phyloP scores from a whole-genome alignment of 306 rosid species.

The Pterocarpus santalinus region DNA sequence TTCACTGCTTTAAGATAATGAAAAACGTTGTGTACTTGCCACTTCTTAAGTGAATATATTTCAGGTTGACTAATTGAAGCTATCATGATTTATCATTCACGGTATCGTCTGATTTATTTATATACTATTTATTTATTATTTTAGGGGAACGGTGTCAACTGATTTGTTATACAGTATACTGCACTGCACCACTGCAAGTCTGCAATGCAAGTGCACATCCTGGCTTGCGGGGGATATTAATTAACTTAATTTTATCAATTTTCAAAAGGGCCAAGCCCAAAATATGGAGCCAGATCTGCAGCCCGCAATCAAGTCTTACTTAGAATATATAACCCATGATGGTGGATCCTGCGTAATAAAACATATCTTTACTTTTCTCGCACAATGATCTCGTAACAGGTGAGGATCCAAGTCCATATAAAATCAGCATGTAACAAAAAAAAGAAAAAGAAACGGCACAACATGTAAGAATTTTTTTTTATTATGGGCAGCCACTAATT shows the following conservation, averaged over 20 bases:
- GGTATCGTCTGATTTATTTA: too few species aligned
- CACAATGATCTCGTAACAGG: too few species aligned
- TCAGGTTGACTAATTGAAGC: conserved; percentile 26
- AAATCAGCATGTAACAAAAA: too few species aligned
- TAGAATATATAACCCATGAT: too few species aligned
- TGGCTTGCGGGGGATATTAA: not conserved
- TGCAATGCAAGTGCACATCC: not conserved
- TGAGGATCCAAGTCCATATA: too few species aligned
- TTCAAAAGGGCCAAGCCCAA: not conserved
- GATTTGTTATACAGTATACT: not conserved
- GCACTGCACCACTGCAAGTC: not conserved
- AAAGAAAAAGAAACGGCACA: too few species aligned
- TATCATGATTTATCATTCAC: not conserved
- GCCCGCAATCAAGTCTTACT: not conserved
- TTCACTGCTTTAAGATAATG: conserved; percentile 15
- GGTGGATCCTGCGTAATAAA: too few species aligned
- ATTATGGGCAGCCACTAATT: too few species aligned
- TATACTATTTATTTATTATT: too few species aligned
- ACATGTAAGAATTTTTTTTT: too few species aligned
- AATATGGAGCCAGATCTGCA: not conserved
- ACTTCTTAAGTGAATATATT: conserved; percentile 9
- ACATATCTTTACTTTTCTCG: too few species aligned
- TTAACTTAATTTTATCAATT: not conserved
- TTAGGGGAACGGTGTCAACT: not conserved
- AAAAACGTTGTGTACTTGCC: conserved; percentile 18